phyloP scores from a whole-genome alignment of 2,329 filamentous ascomycete genomes.

The Fusarium phyllophilum region DNA sequence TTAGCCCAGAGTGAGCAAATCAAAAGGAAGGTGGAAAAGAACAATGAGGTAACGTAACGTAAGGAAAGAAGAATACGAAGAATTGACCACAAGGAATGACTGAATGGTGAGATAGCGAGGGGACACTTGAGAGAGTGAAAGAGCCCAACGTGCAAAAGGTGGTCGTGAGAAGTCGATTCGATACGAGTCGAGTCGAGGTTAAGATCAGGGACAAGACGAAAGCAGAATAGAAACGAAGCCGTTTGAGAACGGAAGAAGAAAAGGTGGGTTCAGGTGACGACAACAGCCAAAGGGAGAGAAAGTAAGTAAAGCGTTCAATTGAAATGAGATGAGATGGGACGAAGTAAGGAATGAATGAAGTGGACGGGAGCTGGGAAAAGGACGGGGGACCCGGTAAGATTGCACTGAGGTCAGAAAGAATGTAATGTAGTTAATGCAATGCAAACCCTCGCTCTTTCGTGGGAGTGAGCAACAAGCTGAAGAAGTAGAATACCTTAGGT shows the following conservation, averaged over 20 bases:
- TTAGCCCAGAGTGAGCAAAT: neutral
- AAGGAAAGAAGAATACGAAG: conserved; percentile 15
- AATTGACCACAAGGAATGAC: conserved; percentile 26
- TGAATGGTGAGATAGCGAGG: conserved; percentile 10
- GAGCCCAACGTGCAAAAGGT: conserved; percentile 19
- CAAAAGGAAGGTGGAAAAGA: conserved; percentile 4
- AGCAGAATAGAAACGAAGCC: conserved; percentile 29
- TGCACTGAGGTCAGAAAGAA: conserved; percentile 32
- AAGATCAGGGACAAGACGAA: conserved; percentile 9
- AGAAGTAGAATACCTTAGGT: neutral
- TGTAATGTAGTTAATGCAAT: conserved; percentile 15
- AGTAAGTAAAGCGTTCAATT: conserved; percentile 8
- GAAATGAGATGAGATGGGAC: conserved; percentile 36
- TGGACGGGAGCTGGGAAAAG: conserved; percentile 15
- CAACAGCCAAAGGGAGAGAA: conserved; percentile 28
- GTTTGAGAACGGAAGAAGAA: conserved; percentile 24
- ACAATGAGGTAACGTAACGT: conserved; percentile 2
- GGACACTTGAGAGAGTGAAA: conserved; percentile 39
- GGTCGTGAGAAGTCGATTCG: conserved; percentile 17
- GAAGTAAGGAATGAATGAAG: conserved; percentile 30
- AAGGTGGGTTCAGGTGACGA: conserved; percentile 28
- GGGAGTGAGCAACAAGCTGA: conserved; percentile 14
- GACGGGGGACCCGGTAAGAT: conserved; percentile 35
- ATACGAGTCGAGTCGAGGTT: neutral
- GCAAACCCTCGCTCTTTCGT: conserved; percentile 6